Percentiles rank a stretch among this genome's conserved stretches.
These are phyloP conservation scores for Psilocybe tampanensis DNA, from an alignment of 768 basidiomycete species.

Conservation along the genomic window DNA sequence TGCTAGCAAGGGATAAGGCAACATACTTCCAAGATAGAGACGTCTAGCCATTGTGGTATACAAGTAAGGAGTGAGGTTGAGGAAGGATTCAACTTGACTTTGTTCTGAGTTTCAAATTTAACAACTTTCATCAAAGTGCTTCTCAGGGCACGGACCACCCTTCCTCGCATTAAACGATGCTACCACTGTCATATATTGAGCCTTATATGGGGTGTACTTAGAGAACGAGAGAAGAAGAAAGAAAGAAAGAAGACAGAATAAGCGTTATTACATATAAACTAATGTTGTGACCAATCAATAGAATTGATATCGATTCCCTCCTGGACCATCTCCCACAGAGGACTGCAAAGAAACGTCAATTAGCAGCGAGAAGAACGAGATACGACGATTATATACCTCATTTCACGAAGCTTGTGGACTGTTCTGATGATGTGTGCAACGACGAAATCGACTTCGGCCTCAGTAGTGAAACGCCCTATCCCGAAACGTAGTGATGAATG, in stretches of 20 bases:
- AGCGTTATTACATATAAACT: constrained; percentile 27
- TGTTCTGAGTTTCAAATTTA: constrained; percentile 43
- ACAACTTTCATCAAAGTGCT: constrained; percentile 23
- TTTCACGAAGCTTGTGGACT: constrained; percentile 88
- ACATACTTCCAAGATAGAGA: constrained; percentile 83
- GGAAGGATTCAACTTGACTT: constrained; percentile 33
- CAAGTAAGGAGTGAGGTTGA: constrained; percentile 26
- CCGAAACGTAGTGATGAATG: constrained; percentile 98
- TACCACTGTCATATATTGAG: neutral
- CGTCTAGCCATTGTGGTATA: constrained; percentile 73
- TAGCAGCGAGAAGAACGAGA: neutral
- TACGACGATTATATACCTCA: constrained; percentile 64
- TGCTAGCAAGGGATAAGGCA: neutral
- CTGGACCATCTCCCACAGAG: constrained; percentile 99
- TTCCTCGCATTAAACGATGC: neutral
- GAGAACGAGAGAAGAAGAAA: constrained; percentile 13
- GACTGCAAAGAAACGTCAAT: constrained; percentile 46
- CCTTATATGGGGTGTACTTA: constrained; percentile 12
- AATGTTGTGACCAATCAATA: constrained; percentile 94
- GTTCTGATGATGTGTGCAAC: constrained; percentile 83
- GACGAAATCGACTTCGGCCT: constrained; percentile 95
- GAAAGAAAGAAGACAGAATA: constrained; percentile 15
- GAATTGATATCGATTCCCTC: constrained; percentile 96
- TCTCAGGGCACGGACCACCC: constrained; percentile 46
- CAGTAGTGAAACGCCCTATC: constrained; percentile 96